phyloP scores from a whole-genome alignment of 139 green algal species.

The Chlamydomonas sphaeroides region DNA sequence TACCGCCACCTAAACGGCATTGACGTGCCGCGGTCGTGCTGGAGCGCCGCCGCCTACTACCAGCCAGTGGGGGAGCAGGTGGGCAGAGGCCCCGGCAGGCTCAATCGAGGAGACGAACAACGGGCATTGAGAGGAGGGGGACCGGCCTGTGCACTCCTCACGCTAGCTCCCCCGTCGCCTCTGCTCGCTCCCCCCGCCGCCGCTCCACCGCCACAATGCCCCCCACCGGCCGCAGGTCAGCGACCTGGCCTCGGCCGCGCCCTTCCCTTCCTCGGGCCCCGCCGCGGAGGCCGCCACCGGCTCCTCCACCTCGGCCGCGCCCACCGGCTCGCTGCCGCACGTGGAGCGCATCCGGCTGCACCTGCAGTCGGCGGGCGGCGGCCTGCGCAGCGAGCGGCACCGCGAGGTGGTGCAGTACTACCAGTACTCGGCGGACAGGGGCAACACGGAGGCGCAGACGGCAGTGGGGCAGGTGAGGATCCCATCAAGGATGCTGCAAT shows the following conservation, averaged over 20 bases:
- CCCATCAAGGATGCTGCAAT: no score
- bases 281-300: no score
- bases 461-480: constrained; percentile 61
- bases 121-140: no score
- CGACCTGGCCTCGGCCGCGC: constrained; percentile 16
- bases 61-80: constrained; percentile 77
- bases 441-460: constrained; percentile 85
- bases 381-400: constrained; percentile 47
- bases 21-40: constrained; percentile 83
- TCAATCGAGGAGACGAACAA: no score
- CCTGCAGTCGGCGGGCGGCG: constrained; percentile 46
- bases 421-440: constrained; percentile 90
- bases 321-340: constrained; percentile 23
- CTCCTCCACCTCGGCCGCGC: no score
- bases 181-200: background rate
- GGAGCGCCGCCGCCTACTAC: constrained; percentile 88
- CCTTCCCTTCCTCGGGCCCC: background rate
- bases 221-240: constrained; percentile 32
- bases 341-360: constrained; percentile 71
- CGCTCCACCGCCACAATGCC: no score
- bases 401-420: constrained; percentile 79
- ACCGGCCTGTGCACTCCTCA: background rate
- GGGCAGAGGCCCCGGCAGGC: no score
- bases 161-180: background rate
- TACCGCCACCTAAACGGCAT: constrained; percentile 84